A percentile compares a stretch with the other conserved stretches of the same genome.
Evolutionary conservation across 257 asterid genomes (phyloP).

Genomic region (Solanum ossicruentum): DNA sequence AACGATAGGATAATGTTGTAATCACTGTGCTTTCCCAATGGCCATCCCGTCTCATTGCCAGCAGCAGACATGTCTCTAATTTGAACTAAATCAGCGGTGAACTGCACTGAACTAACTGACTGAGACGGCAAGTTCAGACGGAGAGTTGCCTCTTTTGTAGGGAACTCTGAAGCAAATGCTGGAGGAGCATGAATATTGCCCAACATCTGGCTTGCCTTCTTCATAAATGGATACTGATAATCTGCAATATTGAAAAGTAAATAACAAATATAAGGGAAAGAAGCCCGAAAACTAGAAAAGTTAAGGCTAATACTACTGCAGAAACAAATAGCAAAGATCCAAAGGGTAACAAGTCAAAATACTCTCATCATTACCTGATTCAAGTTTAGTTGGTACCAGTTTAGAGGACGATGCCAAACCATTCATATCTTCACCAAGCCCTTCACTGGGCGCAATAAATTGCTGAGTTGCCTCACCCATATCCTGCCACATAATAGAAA

Average conservation of each 20-base stretch:
- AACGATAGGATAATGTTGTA: slow-evolving; percentile 56
- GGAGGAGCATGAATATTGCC: slow-evolving; percentile 79
- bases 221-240: slow-evolving; percentile 41
- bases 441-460: slow-evolving; percentile 14
- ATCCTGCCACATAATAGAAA: slow-evolving; percentile 24
- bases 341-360: not conserved
- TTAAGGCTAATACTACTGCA: not conserved
- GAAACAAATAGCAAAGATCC: not conserved
- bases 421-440: not conserved
- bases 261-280: not conserved
- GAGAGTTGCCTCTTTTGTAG: slow-evolving; percentile 41
- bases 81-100: slow-evolving; percentile 76
- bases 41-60: slow-evolving; percentile 12
- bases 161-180: slow-evolving; percentile 82
- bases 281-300: not conserved
- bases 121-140: slow-evolving; percentile 34
- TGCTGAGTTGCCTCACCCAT: slow-evolving; percentile 16
- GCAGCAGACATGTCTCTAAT: slow-evolving; percentile 7
- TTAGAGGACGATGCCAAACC: slow-evolving; percentile 30
- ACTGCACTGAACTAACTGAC: slow-evolving; percentile 45
- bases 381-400: slow-evolving; percentile 21
- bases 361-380: slow-evolving; percentile 28
- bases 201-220: slow-evolving; percentile 71
- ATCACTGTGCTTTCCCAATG: slow-evolving; percentile 29
- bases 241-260: slow-evolving; percentile 24